Evolutionary conservation across 2,329 filamentous ascomycete genomes (phyloP).

Genomic region (Kalaharituber pfeilii): DNA sequence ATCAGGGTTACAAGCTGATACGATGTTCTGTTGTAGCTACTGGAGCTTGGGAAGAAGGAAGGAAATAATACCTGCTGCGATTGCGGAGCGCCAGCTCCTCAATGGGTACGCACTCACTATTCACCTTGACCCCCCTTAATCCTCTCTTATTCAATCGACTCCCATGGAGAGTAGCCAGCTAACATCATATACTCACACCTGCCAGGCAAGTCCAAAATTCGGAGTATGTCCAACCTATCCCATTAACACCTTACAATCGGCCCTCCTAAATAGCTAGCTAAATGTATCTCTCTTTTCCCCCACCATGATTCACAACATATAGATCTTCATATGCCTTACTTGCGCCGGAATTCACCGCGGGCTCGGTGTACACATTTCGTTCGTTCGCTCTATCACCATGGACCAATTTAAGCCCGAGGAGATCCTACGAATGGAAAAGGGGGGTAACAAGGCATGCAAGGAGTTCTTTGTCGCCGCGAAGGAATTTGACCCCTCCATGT

Average conservation of each 20-base stretch:
- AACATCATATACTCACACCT: neutral
- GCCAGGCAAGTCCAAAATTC: conserved; percentile 69
- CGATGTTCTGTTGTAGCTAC: conserved; percentile 41
- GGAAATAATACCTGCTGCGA: conserved; percentile 87
- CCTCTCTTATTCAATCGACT: too few relatives aligned
- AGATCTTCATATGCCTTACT: conserved; percentile 88
- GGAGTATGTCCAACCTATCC: conserved; percentile 31
- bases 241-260: neutral
- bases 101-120: conserved; percentile 51
- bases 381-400: conserved; percentile 95
- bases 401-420: conserved; percentile 90
- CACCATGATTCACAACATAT: neutral
- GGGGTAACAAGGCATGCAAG: conserved; percentile 77
- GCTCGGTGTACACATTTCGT: conserved; percentile 93
- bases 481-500: conserved; percentile 18
- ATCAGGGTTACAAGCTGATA: conserved; percentile 4
- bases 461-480: conserved; percentile 55
- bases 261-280: too few relatives aligned
- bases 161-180: neutral
- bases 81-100: conserved; percentile 84
- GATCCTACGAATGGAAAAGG: conserved; percentile 81
- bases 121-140: neutral
- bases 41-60: conserved; percentile 76
- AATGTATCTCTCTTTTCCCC: neutral
- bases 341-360: conserved; percentile 71